Conservation (phyloP, 805 yeast genomes). For the Lipomyces yamanashiensis region DNA sequence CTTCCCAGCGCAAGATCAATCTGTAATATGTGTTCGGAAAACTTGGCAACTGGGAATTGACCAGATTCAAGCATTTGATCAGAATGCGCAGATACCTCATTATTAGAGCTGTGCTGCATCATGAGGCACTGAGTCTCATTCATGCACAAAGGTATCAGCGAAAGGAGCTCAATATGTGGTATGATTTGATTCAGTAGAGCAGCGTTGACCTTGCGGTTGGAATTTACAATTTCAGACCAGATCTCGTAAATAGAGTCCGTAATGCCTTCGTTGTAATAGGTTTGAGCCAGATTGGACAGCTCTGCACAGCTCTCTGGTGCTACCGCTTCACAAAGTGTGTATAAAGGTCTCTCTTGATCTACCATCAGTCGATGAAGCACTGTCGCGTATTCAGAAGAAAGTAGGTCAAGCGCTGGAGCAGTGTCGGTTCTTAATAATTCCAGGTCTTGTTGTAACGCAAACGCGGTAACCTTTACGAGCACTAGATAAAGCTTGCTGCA, state of each 20-base stretch:
- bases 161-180: slow-evolving; percentile 12
- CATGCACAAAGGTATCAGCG: slow-evolving; percentile 3
- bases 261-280: not conserved
- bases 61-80: not conserved
- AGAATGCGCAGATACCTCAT: slow-evolving; percentile 6
- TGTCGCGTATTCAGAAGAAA: not conserved
- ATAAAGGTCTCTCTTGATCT: slow-evolving; percentile 2
- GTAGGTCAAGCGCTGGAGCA: not conserved
- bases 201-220: not conserved
- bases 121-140: slow-evolving; percentile 5
- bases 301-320: slow-evolving; percentile 1
- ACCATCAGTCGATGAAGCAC: not conserved
- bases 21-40: not conserved
- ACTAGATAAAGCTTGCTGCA: slow-evolving; percentile 4
- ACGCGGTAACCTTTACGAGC: slow-evolving; percentile 1
- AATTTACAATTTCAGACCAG: slow-evolving; percentile 3
- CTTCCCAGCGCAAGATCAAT: slow-evolving; percentile 10
- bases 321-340: not conserved
- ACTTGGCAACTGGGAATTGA: slow-evolving; percentile 13
- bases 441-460: slow-evolving; percentile 4
- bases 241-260: slow-evolving; percentile 7
- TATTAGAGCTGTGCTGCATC: not conserved
- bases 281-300: slow-evolving; percentile 1
- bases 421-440: not conserved
- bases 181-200: slow-evolving; percentile 3